Conservation (phyloP, 305 asterid genomes). For the Salvia sclarea region DNA sequence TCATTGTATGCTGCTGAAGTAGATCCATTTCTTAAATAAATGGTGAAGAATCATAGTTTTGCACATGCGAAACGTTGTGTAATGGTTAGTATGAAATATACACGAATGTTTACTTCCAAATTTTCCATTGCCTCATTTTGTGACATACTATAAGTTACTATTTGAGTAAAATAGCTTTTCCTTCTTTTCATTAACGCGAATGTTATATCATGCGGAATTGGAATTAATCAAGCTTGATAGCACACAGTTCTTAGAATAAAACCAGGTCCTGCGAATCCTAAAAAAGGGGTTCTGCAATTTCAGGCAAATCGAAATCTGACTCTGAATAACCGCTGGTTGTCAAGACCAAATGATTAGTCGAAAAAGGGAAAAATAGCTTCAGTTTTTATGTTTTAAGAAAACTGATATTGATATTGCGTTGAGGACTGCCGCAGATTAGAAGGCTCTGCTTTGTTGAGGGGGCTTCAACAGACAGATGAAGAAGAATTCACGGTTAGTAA, state of each 20-base stretch:
- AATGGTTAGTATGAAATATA: not conserved
- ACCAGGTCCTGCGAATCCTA: too few species aligned
- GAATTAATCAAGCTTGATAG: not conserved
- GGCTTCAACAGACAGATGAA: too few species aligned
- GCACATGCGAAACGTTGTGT: not conserved
- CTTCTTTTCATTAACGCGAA: not conserved
- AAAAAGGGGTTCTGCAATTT: not conserved
- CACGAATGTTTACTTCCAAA: not conserved
- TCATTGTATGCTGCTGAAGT: not conserved
- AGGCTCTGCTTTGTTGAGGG: not conserved
- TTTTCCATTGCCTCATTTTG: not conserved
- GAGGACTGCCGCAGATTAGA: conserved; percentile 11
- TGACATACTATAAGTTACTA: not conserved
- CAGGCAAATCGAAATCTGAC: conserved; percentile 9
- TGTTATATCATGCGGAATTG: not conserved
- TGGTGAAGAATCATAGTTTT: not conserved
- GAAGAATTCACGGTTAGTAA: not conserved
- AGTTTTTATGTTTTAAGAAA: too few species aligned
- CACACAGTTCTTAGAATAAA: not conserved
- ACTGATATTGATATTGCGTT: not conserved
- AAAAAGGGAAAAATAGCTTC: not conserved
- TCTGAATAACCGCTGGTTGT: not conserved
- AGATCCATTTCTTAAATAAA: not conserved
- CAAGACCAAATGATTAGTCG: not conserved
- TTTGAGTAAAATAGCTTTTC: not conserved